Percentiles rank a stretch among this genome's conserved stretches.
phyloP scores from a whole-genome alignment of 192 early-diverging fungal genomes.

The Backusella parvicylindrica region DNA sequence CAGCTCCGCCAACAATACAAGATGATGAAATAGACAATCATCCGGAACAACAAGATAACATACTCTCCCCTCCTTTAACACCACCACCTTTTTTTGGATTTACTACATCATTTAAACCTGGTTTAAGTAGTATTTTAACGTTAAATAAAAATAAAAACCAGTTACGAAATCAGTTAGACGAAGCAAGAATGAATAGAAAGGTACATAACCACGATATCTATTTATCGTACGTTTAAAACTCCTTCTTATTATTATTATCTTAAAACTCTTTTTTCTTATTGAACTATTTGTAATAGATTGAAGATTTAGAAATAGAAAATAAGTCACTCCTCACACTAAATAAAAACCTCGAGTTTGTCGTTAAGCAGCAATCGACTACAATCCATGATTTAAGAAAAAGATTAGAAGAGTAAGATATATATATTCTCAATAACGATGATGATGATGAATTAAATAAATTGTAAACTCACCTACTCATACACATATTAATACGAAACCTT shows the following conservation, averaged over 20 bases:
- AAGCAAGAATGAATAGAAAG: slow-evolving; percentile 20
- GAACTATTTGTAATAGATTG: slow-evolving; percentile 9
- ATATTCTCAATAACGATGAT: neutral
- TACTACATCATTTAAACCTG: neutral
- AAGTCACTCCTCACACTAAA: slow-evolving; percentile 15
- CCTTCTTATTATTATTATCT: neutral
- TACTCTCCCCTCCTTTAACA: neutral
- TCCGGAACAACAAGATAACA: neutral
- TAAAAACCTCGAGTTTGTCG: slow-evolving; percentile 10
- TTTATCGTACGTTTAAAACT: neutral
- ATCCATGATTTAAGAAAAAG: slow-evolving; percentile 17
- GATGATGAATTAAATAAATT: neutral
- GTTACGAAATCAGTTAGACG: slow-evolving; percentile 7
- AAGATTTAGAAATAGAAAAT: slow-evolving; percentile 26
- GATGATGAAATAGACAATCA: neutral
- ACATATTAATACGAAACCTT: neutral
- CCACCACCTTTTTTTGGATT: neutral
- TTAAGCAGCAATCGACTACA: slow-evolving; percentile 8
- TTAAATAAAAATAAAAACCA: neutral
- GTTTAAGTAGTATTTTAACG: neutral
- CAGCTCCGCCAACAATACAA: neutral
- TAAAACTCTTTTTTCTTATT: neutral
- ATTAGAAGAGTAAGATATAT: slow-evolving; percentile 6
- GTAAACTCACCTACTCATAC: neutral
- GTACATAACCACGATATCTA: slow-evolving; percentile 2